Conservation (phyloP, 352 stramenopile genomes). For the Phytophthora aleatoria region DNA sequence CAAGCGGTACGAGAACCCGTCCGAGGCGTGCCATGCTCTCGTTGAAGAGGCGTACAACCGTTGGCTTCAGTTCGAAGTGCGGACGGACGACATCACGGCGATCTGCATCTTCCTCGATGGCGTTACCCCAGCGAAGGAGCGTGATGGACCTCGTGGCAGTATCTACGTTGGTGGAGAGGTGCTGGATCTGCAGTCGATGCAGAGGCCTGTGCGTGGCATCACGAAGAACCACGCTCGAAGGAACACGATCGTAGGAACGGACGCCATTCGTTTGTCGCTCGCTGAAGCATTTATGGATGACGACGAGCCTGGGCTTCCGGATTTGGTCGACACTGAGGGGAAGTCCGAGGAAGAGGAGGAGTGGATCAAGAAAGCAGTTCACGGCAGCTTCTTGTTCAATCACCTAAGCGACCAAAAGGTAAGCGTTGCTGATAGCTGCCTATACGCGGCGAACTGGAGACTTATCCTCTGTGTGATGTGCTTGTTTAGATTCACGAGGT, state of each 20-base stretch:
- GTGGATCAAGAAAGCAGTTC: constrained; percentile 88
- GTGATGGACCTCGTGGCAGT: constrained; percentile 70
- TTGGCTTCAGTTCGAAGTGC: constrained; percentile 94
- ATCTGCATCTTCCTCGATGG: constrained; percentile 89
- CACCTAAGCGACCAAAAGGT: constrained; percentile 90
- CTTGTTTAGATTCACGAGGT: constrained; percentile 73
- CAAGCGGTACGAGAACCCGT: constrained; percentile 82
- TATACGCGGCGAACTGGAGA: background rate
- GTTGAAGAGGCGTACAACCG: constrained; percentile 93
- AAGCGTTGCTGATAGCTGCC: background rate
- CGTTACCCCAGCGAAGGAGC: constrained; percentile 56
- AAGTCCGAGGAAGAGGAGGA: constrained; percentile 85
- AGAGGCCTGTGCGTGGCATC: constrained; percentile 75
- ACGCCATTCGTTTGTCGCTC: constrained; percentile 82
- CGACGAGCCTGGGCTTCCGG: constrained; percentile 20
- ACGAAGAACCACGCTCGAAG: constrained; percentile 68
- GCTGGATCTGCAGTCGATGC: constrained; percentile 84
- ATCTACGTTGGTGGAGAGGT: constrained; percentile 87
- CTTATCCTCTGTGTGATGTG: background rate
- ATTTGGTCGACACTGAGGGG: constrained; percentile 35
- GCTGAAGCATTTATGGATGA: constrained; percentile 58
- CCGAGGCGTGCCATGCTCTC: constrained; percentile 88
- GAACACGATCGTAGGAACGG: constrained; percentile 86
- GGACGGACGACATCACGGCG: constrained; percentile 95
- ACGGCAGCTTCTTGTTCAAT: constrained; percentile 94